Conservation (phyloP, 2,329 filamentous ascomycete genomes). For the Penicillium sp. region DNA sequence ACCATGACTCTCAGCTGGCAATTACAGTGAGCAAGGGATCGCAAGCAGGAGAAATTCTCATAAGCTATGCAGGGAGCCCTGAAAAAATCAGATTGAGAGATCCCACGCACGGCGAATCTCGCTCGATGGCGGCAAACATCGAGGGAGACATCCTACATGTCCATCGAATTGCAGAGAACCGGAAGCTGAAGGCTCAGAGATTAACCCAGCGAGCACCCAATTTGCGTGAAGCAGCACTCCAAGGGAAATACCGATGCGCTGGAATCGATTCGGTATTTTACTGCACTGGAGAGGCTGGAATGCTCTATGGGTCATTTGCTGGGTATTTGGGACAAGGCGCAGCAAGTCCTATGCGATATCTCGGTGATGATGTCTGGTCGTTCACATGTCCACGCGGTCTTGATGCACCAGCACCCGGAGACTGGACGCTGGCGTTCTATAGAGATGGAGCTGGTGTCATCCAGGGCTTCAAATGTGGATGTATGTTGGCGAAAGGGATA, state of each 20-base stretch:
- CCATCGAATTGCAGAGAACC: slow-evolving; percentile 28
- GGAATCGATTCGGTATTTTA: slow-evolving; percentile 38
- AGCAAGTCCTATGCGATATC: slow-evolving; percentile 33
- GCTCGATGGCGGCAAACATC: slow-evolving; percentile 25
- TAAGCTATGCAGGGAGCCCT: slow-evolving; percentile 29
- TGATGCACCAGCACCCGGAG: slow-evolving; percentile 40
- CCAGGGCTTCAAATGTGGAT: slow-evolving; percentile 33
- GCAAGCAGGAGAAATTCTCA: slow-evolving; percentile 22
- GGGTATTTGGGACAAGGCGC: slow-evolving; percentile 41
- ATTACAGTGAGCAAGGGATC: slow-evolving; percentile 26
- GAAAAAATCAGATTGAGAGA: slow-evolving; percentile 21
- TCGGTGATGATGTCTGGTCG: slow-evolving; percentile 39
- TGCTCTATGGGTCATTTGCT: slow-evolving; percentile 42
- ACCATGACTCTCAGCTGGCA: slow-evolving; percentile 32
- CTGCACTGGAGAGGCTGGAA: slow-evolving; percentile 30
- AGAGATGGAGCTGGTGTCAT: slow-evolving; percentile 23
- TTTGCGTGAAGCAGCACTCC: slow-evolving; percentile 8
- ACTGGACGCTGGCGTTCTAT: slow-evolving; percentile 41
- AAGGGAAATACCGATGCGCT: slow-evolving; percentile 33
- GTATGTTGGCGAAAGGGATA: slow-evolving; percentile 38
- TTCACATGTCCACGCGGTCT: slow-evolving; percentile 38
- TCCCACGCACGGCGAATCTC: slow-evolving; percentile 14
- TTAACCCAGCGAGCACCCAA: slow-evolving; percentile 10
- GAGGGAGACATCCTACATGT: slow-evolving; percentile 28
- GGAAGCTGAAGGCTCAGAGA: slow-evolving; percentile 22